These are phyloP conservation scores for Paragyromitra xinjiangensis DNA, from an alignment of 495 filamentous ascomycete genomes.

Conservation along the genomic window DNA sequence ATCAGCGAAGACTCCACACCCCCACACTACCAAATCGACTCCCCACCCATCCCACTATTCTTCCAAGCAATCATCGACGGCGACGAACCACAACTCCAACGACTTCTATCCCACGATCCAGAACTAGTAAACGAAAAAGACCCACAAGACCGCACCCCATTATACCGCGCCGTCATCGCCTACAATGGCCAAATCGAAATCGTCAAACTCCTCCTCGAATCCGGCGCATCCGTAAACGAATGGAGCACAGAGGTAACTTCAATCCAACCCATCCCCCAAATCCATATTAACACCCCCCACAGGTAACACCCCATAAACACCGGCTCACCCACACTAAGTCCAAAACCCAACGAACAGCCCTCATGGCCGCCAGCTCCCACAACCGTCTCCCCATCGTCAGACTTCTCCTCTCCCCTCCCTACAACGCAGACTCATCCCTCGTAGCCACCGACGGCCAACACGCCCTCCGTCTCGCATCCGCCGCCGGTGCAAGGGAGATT, in stretches of 20 bases:
- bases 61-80: slow-evolving; percentile 29
- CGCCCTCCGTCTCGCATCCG: slow-evolving; percentile 54
- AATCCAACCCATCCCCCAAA: neutral
- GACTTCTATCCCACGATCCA: slow-evolving; percentile 10
- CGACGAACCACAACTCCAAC: neutral
- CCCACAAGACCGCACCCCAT: slow-evolving; percentile 23
- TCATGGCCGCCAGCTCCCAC: slow-evolving; percentile 40
- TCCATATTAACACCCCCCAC: too few relatives aligned
- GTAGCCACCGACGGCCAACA: slow-evolving; percentile 56
- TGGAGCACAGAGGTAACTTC: slow-evolving; percentile 40
- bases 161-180: slow-evolving; percentile 29
- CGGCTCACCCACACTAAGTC: neutral
- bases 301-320: neutral
- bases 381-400: slow-evolving; percentile 30
- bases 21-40: slow-evolving; percentile 11
- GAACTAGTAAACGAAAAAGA: slow-evolving; percentile 24
- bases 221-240: slow-evolving; percentile 36
- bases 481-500: slow-evolving; percentile 46
- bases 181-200: slow-evolving; percentile 27
- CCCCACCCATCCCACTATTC: neutral
- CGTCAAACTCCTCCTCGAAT: slow-evolving; percentile 32
- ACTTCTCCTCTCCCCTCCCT: slow-evolving; percentile 46
- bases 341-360: slow-evolving; percentile 30
- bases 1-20: slow-evolving; percentile 20
- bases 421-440: slow-evolving; percentile 50